These are phyloP conservation scores for Gynostemma pentaphyllum DNA, from an alignment of 306 rosid species.

Conservation along the genomic window DNA sequence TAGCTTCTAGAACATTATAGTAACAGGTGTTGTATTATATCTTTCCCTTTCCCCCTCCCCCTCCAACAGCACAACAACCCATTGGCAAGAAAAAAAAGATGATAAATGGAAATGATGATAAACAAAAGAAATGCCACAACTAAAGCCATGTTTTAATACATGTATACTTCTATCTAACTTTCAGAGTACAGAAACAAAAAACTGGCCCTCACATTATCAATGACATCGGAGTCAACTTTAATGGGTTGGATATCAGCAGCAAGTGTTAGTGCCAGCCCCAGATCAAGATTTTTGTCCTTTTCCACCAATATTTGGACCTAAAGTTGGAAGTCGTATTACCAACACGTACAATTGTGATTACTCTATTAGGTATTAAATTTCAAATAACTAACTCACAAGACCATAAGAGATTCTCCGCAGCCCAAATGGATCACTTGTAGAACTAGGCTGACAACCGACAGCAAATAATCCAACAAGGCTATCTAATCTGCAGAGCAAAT, in stretches of 20 bases:
- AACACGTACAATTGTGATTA: background rate
- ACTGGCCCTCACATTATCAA: constrained; percentile 46
- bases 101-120: background rate
- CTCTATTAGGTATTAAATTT: constrained; percentile 2
- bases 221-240: constrained; percentile 38
- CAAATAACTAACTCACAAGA: constrained; percentile 62
- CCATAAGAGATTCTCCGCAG: constrained; percentile 88
- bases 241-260: constrained; percentile 65
- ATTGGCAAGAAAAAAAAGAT: no score
- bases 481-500: constrained; percentile 61
- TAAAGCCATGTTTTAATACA: background rate
- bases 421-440: constrained; percentile 83
- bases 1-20: no score
- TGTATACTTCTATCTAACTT: background rate
- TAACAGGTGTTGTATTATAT: no score
- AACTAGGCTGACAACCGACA: constrained; percentile 93
- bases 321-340: constrained; percentile 12
- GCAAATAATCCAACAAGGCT: constrained; percentile 90
- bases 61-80: no score
- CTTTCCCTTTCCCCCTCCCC: no score
- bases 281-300: constrained; percentile 58
- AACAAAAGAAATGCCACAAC: background rate
- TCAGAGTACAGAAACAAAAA: background rate
- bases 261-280: constrained; percentile 62
- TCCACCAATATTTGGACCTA: constrained; percentile 91